A percentile compares a stretch with the other conserved stretches of the same genome.
Conservation (phyloP, 2,329 filamentous ascomycete genomes). For the Pseudogymnoascus sp. region DNA sequence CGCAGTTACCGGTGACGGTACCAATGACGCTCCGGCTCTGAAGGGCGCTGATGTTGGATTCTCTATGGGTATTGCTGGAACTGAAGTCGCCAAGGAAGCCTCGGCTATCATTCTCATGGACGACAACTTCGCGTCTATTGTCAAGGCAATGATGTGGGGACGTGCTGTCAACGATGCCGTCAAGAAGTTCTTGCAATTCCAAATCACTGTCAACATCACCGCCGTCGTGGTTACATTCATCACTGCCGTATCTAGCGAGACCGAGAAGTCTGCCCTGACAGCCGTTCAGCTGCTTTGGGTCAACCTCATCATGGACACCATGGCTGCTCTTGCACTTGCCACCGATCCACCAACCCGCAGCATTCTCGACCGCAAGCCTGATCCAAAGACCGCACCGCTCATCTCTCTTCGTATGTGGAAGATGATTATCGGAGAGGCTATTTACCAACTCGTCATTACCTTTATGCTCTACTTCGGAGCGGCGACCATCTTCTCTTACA, state of each 20-base stretch:
- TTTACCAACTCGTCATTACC: conserved; percentile 75
- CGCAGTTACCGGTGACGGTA: conserved; percentile 59
- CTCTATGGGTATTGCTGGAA: conserved; percentile 60
- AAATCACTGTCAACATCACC: conserved; percentile 71
- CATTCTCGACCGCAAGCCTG: conserved; percentile 65
- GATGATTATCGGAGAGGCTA: conserved; percentile 90
- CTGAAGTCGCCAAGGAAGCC: conserved; percentile 56
- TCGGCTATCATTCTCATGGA: conserved; percentile 55
- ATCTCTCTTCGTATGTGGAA: conserved; percentile 97
- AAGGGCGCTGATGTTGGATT: conserved; percentile 61
- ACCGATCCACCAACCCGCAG: conserved; percentile 64
- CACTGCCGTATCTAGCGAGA: conserved; percentile 57
- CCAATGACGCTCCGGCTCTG: conserved; percentile 57
- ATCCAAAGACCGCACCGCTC: conserved; percentile 63
- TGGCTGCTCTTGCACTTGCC: conserved; percentile 68
- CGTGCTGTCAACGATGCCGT: conserved; percentile 49
- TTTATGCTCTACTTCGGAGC: conserved; percentile 77
- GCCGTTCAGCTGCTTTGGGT: conserved; percentile 80
- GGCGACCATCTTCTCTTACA: conserved; percentile 50
- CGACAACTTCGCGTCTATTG: conserved; percentile 55
- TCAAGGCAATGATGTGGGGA: conserved; percentile 55
- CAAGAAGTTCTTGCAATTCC: conserved; percentile 47
- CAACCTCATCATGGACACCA: conserved; percentile 79
- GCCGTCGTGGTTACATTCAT: conserved; percentile 72
- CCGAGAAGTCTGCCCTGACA: conserved; percentile 61